Evolutionary conservation across 2,329 filamentous ascomycete genomes (phyloP).

Genomic region (Phaeosphaeria sp.): DNA sequence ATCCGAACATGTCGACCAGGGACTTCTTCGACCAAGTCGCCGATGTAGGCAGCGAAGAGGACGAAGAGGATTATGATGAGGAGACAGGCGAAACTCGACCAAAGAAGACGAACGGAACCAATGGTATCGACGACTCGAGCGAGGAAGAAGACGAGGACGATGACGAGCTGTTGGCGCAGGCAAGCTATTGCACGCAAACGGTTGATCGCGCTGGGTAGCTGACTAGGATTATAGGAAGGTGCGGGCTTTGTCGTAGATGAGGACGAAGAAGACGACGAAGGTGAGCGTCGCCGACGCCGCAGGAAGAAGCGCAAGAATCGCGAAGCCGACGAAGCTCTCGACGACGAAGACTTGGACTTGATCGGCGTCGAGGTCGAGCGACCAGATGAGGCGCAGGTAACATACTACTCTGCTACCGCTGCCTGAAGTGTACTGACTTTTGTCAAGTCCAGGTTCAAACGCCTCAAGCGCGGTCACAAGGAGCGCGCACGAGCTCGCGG

Average conservation of each 20-base stretch:
- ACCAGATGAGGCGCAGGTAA: slow-evolving; percentile 72
- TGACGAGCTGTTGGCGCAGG: slow-evolving; percentile 42
- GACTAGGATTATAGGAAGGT: slow-evolving; percentile 66
- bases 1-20: slow-evolving; percentile 46
- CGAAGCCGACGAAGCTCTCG: slow-evolving; percentile 82
- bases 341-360: slow-evolving; percentile 94
- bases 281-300: slow-evolving; percentile 64
- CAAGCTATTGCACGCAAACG: slow-evolving; percentile 18
- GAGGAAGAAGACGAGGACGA: slow-evolving; percentile 51
- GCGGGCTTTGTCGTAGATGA: slow-evolving; percentile 97
- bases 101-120: slow-evolving; percentile 37
- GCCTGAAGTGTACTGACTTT: slow-evolving; percentile 4
- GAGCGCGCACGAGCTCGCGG: slow-evolving; percentile 71
- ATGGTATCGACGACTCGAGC: slow-evolving; percentile 46
- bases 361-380: slow-evolving; percentile 82
- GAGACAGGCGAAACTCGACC: slow-evolving; percentile 28
- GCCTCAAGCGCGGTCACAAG: slow-evolving; percentile 88
- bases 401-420: slow-evolving; percentile 1
- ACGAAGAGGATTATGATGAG: slow-evolving; percentile 48
- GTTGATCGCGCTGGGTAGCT: slow-evolving; percentile 11
- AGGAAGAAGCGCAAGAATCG: slow-evolving; percentile 77
- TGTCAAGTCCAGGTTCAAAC: slow-evolving; percentile 85
- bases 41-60: slow-evolving; percentile 71
- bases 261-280: slow-evolving; percentile 74
- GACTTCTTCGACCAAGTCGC: slow-evolving; percentile 84